Evolutionary conservation across 2,329 filamentous ascomycete genomes (phyloP), one percentile per base, ranked within the genome.

Genomic region (Colletotrichum kahawae): DNA sequence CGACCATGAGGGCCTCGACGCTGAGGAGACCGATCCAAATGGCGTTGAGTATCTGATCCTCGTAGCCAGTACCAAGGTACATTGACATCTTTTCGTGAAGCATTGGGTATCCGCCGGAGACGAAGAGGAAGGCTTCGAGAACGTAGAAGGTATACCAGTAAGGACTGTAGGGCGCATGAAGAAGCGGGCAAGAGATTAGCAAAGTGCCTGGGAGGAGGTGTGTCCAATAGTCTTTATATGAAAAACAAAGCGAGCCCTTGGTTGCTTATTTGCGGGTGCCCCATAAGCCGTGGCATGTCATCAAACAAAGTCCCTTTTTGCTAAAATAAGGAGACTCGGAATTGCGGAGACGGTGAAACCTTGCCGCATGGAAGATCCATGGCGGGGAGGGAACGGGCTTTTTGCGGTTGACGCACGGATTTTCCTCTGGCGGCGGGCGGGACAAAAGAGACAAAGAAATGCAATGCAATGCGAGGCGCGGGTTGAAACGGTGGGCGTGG

Each of bases 1-100:
- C 73, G 5, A 89, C 84, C 82, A 89, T 84, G 57, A 87, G 73
- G 21, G 85, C 83, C 77, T 89, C 86, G 43, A 89, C 78, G 21
- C 83, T 83, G 54, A 89, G 79, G n/a, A 89, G 83, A 54, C 85
- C 84, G 63, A 89, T 83, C 86, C 87, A 89, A 63, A 89, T 78
- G 38, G 83, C 81, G 82, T 89, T 88, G 62, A 88, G 81, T 38
- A 88, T 82, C 66, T 81, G 79, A 71, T 84, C 82, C 73, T 86
- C 82, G 74, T 83, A 78, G 68, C 81, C 81, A 56, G 79, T 80
- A 77, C 64, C 80, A 79, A 75, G 81, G 79, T 71, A 80, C 56
- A 78, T 70, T 24, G 74, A 72, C 78, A 78, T 80, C 75, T 77
- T 82, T 64, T 80, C 79, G 76, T 71, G 72, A 78, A 79, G 77